These are phyloP conservation scores for Cutaneotrichosporon daszewskae DNA, from an alignment of 1,284 basidiomycete genomes.

Conservation along the genomic window DNA sequence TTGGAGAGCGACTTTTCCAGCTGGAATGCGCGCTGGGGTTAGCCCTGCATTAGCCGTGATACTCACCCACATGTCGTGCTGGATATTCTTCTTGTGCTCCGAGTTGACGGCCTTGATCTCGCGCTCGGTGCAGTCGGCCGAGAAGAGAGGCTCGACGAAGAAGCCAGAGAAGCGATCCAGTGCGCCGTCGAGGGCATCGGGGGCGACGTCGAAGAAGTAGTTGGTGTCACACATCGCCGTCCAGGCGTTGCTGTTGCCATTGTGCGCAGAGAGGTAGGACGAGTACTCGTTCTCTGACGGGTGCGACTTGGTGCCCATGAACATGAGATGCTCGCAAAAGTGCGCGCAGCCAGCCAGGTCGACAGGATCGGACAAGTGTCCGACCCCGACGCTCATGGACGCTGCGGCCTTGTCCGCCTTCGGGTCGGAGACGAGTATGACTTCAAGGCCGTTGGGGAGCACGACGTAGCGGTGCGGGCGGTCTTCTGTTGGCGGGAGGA, in stretches of 20 bases:
- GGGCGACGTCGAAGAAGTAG: conserved; percentile 75
- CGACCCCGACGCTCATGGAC: conserved; percentile 90
- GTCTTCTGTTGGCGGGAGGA: conserved; percentile 59
- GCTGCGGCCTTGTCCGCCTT: conserved; percentile 93
- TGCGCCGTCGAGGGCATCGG: conserved; percentile 74
- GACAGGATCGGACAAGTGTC: conserved; percentile 89
- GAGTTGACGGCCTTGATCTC: conserved; percentile 97
- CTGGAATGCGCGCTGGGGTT: conserved; percentile 81
- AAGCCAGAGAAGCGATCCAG: conserved; percentile 89
- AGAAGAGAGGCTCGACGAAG: conserved; percentile 89
- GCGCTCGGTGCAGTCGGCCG: conserved; percentile 77
- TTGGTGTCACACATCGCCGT: conserved; percentile 92
- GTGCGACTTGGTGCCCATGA: conserved; percentile 66
- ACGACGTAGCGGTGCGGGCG: conserved; percentile 73
- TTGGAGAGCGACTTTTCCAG: conserved; percentile 83
- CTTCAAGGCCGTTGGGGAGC: conserved; percentile 82
- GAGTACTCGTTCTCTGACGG: conserved; percentile 90
- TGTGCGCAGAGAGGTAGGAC: conserved; percentile 85
- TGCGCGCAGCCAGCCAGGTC: conserved; percentile 51
- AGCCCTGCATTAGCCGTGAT: neutral
- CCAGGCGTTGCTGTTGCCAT: conserved; percentile 88
- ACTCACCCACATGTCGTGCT: conserved; percentile 75
- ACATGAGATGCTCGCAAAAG: conserved; percentile 78
- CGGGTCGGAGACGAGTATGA: conserved; percentile 76
- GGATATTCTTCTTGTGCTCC: conserved; percentile 97